These are phyloP conservation scores for Tritrichomonas foetus DNA, from an alignment of 208 protist species.

Conservation along the genomic window DNA sequence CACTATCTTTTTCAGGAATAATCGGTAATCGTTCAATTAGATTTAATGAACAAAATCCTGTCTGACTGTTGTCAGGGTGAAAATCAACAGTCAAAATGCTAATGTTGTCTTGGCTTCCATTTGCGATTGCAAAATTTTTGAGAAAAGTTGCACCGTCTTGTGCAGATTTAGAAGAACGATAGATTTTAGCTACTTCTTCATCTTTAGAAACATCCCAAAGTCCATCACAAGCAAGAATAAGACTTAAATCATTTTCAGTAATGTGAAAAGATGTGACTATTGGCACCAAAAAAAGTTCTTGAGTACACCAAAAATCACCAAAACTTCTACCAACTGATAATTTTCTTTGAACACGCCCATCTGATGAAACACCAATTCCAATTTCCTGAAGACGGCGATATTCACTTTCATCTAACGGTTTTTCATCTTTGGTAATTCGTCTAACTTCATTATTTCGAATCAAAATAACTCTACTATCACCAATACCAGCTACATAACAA, in stretches of 20 bases:
- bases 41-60: background rate
- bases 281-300: background rate
- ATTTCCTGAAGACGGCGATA: background rate
- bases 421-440: background rate
- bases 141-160: background rate
- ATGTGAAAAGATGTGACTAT: background rate
- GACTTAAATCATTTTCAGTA: background rate
- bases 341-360: background rate
- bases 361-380: background rate
- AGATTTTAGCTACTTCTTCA: background rate
- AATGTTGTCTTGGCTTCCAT: background rate
- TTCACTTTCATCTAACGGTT: background rate
- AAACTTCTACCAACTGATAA: background rate
- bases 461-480: background rate
- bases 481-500: background rate
- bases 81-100: background rate
- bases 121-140: background rate
- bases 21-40: background rate
- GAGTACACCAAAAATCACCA: background rate
- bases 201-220: background rate
- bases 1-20: background rate
- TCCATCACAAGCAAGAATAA: slow-evolving; percentile 27
- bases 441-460: background rate
- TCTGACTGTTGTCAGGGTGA: background rate
- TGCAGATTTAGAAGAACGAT: background rate